Percentiles rank a stretch among this genome's conserved stretches.
Conservation (phyloP, 305 asterid genomes). For the Fraxinus latifolia region DNA sequence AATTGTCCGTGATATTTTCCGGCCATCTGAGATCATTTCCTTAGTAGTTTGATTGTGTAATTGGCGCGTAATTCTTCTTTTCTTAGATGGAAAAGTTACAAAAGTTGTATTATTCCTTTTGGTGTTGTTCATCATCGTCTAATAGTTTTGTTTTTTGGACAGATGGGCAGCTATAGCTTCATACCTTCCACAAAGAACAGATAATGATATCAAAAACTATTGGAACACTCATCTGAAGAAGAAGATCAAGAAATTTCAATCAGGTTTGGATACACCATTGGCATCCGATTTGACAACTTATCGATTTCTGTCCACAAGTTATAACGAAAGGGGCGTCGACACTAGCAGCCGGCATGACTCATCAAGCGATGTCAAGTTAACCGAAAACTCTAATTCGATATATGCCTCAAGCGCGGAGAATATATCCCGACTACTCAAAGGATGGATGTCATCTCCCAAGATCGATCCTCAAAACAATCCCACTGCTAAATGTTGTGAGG, state of each 20-base stretch:
- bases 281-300: constrained; percentile 30
- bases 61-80: neutral
- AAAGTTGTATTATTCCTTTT: neutral
- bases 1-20: neutral
- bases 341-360: constrained; percentile 5
- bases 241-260: constrained; percentile 63
- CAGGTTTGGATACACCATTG: constrained; percentile 36
- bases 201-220: constrained; percentile 87
- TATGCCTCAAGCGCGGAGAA: constrained; percentile 90
- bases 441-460: constrained; percentile 82
- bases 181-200: constrained; percentile 87
- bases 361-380: constrained; percentile 1
- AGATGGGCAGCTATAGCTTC: constrained; percentile 99
- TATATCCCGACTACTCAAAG: constrained; percentile 78
- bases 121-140: neutral
- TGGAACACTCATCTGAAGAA: constrained; percentile 97
- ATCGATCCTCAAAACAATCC: constrained; percentile 17
- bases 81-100: neutral
- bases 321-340: constrained; percentile 4
- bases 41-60: neutral
- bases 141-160: constrained; percentile 4
- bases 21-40: neutral
- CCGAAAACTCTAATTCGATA: constrained; percentile 35
- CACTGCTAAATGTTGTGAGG: neutral
- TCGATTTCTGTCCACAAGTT: constrained; percentile 33